Percentiles rank a stretch among this genome's conserved stretches.
Conservation (phyloP, 2,329 filamentous ascomycete species). For the Nemania bipapillata region DNA sequence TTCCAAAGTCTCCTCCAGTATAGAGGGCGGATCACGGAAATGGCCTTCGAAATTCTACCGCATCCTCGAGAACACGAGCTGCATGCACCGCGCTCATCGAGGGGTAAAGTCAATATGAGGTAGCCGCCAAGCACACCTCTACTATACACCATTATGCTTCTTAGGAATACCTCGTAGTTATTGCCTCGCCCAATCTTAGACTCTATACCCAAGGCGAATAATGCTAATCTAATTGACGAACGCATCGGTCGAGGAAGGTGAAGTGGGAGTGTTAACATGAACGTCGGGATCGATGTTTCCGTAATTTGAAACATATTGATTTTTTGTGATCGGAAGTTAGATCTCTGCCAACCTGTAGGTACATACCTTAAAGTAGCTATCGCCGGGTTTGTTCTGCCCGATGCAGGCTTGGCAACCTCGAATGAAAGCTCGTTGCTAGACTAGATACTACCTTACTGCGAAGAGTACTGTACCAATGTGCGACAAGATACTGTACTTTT, state of each 20-base stretch:
- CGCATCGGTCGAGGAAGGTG: neutral
- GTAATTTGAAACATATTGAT: neutral
- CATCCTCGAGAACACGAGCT: slow-evolving; percentile 19
- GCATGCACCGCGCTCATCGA: slow-evolving; percentile 17
- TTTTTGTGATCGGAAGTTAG: neutral
- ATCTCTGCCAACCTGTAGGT: neutral
- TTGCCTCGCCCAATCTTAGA: neutral
- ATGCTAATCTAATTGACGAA: neutral
- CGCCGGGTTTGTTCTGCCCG: neutral
- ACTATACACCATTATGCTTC: slow-evolving; percentile 5
- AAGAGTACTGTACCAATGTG: slow-evolving; percentile 4
- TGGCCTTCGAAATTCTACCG: neutral
- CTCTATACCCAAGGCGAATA: neutral
- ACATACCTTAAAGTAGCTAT: slow-evolving; percentile 6
- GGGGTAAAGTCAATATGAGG: slow-evolving; percentile 9
- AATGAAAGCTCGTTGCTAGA: slow-evolving; percentile 7
- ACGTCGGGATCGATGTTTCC: neutral
- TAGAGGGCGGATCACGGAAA: slow-evolving; percentile 4
- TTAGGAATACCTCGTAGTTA: neutral
- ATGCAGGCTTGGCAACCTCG: slow-evolving; percentile 13
- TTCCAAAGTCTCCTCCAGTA: neutral
- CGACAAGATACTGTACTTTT: slow-evolving; percentile 1
- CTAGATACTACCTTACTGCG: neutral
- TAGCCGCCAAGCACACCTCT: slow-evolving; percentile 19
- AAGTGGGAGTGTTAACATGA: neutral